Conservation (phyloP, 305 asterid genomes). For the Plantago rigida region DNA sequence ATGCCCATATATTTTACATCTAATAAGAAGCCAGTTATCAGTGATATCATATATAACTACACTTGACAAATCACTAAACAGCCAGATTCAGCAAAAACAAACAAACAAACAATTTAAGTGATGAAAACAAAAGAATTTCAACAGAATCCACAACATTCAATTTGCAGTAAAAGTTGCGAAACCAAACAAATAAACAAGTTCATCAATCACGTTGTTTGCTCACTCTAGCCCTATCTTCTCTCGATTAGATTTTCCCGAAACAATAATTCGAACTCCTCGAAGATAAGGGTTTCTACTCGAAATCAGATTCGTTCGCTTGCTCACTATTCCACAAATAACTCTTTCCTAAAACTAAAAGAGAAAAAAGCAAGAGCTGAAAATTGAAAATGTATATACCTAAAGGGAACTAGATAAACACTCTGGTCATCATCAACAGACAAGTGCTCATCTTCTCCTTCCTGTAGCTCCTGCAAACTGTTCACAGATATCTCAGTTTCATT, state of each 20-base stretch:
- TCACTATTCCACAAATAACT: conserved; percentile 22
- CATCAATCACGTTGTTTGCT: conserved; percentile 1
- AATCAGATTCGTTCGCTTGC: conserved; percentile 28
- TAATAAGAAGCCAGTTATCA: background rate
- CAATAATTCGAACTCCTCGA: background rate
- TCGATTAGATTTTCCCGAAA: conserved; percentile 19
- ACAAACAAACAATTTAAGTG: too few species aligned
- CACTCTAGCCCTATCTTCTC: background rate
- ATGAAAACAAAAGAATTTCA: too few species aligned
- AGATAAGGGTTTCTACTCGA: conserved; percentile 1
- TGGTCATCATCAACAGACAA: conserved; percentile 46
- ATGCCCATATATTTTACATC: background rate
- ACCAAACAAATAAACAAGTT: too few species aligned
- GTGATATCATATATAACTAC: background rate
- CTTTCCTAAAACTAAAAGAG: background rate
- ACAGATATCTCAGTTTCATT: conserved; percentile 36
- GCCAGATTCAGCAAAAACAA: background rate
- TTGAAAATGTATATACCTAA: conserved; percentile 41
- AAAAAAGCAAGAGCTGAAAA: background rate
- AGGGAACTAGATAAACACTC: conserved; percentile 79
- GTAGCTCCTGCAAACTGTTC: conserved; percentile 27
- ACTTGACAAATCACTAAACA: background rate
- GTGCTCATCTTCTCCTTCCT: conserved; percentile 30
- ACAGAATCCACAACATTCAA: too few species aligned
- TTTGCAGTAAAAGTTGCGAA: too few species aligned